Percentiles rank a stretch among this genome's conserved stretches.
Conservation (phyloP, 1,139 yeast species). For the Magnusiomyces sp. region DNA sequence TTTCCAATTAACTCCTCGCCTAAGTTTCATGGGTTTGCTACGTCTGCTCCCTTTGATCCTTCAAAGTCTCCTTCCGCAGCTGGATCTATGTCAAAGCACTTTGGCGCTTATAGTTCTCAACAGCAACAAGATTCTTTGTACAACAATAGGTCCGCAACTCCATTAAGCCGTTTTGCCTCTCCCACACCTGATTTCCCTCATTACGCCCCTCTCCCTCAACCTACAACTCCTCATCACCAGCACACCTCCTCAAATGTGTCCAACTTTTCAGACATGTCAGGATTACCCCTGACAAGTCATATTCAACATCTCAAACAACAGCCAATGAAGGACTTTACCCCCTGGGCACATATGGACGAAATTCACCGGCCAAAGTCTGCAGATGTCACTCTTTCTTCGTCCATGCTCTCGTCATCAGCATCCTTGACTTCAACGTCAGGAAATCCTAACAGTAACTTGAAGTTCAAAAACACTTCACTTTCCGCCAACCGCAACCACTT, state of each 20-base stretch:
- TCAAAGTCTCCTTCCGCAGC: background rate
- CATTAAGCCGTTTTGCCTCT: background rate
- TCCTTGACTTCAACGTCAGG: background rate
- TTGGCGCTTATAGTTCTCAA: background rate
- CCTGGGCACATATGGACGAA: conserved; percentile 15
- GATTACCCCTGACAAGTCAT: too few relatives aligned
- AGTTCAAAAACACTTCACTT: background rate
- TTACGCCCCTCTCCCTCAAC: background rate
- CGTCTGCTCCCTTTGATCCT: background rate
- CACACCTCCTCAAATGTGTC: too few relatives aligned
- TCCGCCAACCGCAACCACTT: background rate
- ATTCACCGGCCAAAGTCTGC: conserved; percentile 27
- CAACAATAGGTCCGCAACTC: background rate
- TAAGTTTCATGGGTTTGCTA: too few relatives aligned
- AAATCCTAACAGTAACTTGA: background rate
- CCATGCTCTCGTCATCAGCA: background rate
- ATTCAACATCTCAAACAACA: too few relatives aligned
- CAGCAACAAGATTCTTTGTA: background rate
- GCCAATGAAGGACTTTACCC: conserved; percentile 7
- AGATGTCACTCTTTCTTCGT: conserved; percentile 13
- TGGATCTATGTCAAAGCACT: background rate
- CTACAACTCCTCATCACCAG: conserved; percentile 11
- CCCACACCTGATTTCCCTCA: background rate
- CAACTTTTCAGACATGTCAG: too few relatives aligned
- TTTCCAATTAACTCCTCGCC: background rate